phyloP scores from a whole-genome alignment of 2,329 filamentous ascomycete species.

The Nemania sp. region DNA sequence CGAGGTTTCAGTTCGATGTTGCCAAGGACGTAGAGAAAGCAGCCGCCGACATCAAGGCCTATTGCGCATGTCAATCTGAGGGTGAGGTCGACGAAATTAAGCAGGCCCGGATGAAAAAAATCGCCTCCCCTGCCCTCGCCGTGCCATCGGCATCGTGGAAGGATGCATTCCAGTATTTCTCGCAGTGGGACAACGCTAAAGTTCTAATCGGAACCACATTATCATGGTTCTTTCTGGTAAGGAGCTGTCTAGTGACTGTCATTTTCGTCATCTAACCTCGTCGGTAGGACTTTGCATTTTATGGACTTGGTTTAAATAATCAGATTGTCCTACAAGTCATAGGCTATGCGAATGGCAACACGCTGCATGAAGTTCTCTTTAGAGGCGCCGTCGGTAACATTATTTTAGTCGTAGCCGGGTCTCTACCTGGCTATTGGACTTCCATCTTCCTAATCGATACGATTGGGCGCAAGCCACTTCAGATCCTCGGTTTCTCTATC shows the following conservation, averaged over 20 bases:
- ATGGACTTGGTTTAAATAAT: constrained; percentile 81
- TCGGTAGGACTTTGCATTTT: constrained; percentile 72
- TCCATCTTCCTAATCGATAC: constrained; percentile 80
- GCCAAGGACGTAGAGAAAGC: constrained; percentile 80
- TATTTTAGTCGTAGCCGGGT: constrained; percentile 80
- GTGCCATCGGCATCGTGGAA: constrained; percentile 76
- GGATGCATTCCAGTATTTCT: constrained; percentile 76
- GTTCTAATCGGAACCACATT: constrained; percentile 80
- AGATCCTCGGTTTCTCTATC: constrained; percentile 71
- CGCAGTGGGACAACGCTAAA: constrained; percentile 76
- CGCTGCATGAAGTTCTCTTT: constrained; percentile 75
- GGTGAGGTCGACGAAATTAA: constrained; percentile 62
- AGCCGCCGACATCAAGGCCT: constrained; percentile 76
- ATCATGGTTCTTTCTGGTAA: constrained; percentile 82
- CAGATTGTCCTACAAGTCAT: constrained; percentile 77
- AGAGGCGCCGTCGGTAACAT: constrained; percentile 82
- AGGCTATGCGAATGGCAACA: constrained; percentile 73
- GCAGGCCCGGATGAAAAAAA: constrained; percentile 65
- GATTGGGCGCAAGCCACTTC: constrained; percentile 81
- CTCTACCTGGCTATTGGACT: constrained; percentile 84
- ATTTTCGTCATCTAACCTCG: constrained; percentile 31
- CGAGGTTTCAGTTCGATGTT: constrained; percentile 72
- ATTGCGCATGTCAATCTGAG: constrained; percentile 62
- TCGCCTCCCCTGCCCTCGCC: constrained; percentile 65
- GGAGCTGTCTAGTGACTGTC: constrained; percentile 27